A percentile compares a stretch with the other conserved stretches of the same genome.
Evolutionary conservation across 2,329 filamentous ascomycete species (phyloP).

Genomic region (Cordyceps cateniannulata): DNA sequence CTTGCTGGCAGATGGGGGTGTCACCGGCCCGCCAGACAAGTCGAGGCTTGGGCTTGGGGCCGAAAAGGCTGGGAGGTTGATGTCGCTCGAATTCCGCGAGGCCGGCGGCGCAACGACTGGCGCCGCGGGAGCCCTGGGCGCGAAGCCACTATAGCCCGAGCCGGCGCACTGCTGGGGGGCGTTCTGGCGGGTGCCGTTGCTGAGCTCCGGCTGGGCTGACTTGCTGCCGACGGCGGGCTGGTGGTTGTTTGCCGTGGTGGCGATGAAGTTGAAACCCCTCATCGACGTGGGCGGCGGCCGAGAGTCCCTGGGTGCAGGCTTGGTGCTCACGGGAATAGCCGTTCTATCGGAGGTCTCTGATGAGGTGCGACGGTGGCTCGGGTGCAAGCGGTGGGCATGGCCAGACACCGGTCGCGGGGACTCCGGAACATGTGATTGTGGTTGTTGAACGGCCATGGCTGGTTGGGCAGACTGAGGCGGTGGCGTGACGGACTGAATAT

Average conservation of each 20-base stretch:
- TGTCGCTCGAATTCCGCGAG: background rate
- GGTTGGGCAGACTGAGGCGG: background rate
- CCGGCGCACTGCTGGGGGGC: background rate
- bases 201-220: background rate
- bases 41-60: background rate
- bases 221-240: background rate
- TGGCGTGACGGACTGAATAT: background rate
- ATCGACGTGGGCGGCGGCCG: slow-evolving; percentile 26
- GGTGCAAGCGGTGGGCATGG: slow-evolving; percentile 20
- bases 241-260: background rate
- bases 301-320: slow-evolving; percentile 15
- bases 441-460: background rate
- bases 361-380: slow-evolving; percentile 22
- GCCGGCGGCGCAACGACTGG: background rate
- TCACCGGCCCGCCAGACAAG: background rate
- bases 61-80: background rate
- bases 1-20: background rate
- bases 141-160: background rate
- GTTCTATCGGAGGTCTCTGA: slow-evolving; percentile 25
- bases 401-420: background rate
- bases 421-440: background rate
- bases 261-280: slow-evolving; percentile 24
- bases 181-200: background rate
- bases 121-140: background rate
- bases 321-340: slow-evolving; percentile 13